Evolutionary conservation across 2,329 filamentous ascomycete genomes (phyloP).

Genomic region (Sarocladium oryzae): DNA sequence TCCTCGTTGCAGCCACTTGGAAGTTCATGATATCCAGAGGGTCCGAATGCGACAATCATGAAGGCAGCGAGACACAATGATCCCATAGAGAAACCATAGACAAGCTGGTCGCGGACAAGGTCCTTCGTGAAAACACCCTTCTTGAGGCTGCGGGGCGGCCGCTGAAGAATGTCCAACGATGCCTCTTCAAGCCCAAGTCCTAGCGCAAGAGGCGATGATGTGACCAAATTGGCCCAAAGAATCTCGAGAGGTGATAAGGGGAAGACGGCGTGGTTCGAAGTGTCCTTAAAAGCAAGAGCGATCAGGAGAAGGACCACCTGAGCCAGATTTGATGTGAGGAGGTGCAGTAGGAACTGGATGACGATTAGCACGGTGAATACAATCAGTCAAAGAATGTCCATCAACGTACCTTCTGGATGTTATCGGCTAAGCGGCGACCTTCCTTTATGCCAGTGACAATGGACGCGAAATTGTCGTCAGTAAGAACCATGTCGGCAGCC

Average conservation of each 20-base stretch:
- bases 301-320: conserved; percentile 64
- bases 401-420: conserved; percentile 59
- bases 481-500: conserved; percentile 81
- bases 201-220: conserved; percentile 64
- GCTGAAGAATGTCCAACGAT: conserved; percentile 58
- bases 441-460: conserved; percentile 68
- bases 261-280: conserved; percentile 53
- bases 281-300: conserved; percentile 63
- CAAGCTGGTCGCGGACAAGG: conserved; percentile 59
- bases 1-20: conserved; percentile 51
- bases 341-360: conserved; percentile 51
- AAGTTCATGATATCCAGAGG: conserved; percentile 40
- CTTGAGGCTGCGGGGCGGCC: conserved; percentile 56
- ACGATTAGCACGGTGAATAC: conserved; percentile 14
- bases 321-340: conserved; percentile 63
- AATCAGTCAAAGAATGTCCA: no score
- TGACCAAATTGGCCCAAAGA: conserved; percentile 71
- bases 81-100: conserved; percentile 60
- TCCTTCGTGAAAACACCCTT: conserved; percentile 58
- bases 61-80: conserved; percentile 56
- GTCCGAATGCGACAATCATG: conserved; percentile 49
- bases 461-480: conserved; percentile 82
- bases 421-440: conserved; percentile 63
- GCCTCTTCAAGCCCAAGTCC: conserved; percentile 66
- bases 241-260: conserved; percentile 67